Evolutionary conservation across 2,329 filamentous ascomycete species (phyloP), one percentile per base, ranked within the genome.

Genomic region (Hypoxylon sp.): DNA sequence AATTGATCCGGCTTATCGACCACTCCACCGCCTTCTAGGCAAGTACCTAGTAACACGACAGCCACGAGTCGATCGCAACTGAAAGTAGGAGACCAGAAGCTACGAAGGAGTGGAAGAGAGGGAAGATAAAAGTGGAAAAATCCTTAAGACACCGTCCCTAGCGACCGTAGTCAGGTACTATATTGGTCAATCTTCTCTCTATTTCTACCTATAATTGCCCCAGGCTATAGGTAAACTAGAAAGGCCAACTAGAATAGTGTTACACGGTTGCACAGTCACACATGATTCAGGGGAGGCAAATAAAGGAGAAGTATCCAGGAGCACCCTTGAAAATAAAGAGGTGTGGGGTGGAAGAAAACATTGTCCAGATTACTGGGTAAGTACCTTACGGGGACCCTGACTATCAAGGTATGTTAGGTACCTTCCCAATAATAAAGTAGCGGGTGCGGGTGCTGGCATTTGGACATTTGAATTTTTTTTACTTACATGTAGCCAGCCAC

Each of bases 261-360:
- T 32, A 30, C 28, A 30, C 28, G 9, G 6, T 30, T 30, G 28
- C 28, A 30, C 28, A 38, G 5, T 14, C 6, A 45, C 48, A 36
- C 52, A 53, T 70, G 64, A 70, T 50, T 70, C 64, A 61, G 61
- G 57, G 57, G 65, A 58, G 62, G 60, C 60, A 36, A 71, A 68
- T 55, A 65, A 63, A 65, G 48, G 50, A 65, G 56, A 28, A 50
- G 23, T 28, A 61, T 30, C 28, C 28, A 34, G 32, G 51, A 49
- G 57, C 50, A 32, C 34, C 17, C 41, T 53, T 41, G 25, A 23
- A 11, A 25, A 25, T 9, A 38, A 17, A 19, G 38, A 17, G 53
- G 58, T 34, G 52, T 56, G 52, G 28, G 38, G 41, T 43, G 52
- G 52, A 5, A 34, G 38, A 56, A 56, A 28, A 17, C 41, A 59